A percentile compares a stretch with the other conserved stretches of the same genome.
These are phyloP conservation scores for Yamadazyma philogaea DNA, from an alignment of 805 yeast species.

Conservation along the genomic window DNA sequence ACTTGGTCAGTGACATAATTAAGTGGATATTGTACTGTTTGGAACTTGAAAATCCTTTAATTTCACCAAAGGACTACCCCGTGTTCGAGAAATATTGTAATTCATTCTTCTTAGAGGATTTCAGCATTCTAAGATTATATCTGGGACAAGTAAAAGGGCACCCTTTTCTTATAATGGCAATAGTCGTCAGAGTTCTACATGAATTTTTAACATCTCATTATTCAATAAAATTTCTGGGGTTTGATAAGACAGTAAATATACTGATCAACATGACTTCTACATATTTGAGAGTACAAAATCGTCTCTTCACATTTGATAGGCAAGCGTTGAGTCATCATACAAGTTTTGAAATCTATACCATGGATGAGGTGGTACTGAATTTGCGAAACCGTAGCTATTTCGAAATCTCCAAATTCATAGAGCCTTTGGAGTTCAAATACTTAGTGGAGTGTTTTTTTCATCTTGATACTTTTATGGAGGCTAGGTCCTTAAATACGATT, in stretches of 20 bases:
- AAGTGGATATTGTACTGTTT: constrained; percentile 4
- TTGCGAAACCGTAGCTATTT: constrained; percentile 10
- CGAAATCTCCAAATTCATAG: constrained; percentile 11
- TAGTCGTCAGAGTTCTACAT: constrained; percentile 17
- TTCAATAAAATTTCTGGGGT: constrained; percentile 5
- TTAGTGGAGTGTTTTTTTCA: constrained; percentile 12
- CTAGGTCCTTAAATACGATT: constrained; percentile 5
- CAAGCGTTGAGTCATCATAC: constrained; percentile 1
- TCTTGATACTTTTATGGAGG: constrained; percentile 10
- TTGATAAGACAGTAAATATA: neutral
- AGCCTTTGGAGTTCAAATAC: constrained; percentile 12
- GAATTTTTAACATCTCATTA: constrained; percentile 16
- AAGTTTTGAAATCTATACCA: constrained; percentile 4
- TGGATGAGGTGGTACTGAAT: constrained; percentile 11
- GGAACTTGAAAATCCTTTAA: constrained; percentile 8
- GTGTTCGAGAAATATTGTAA: constrained; percentile 8
- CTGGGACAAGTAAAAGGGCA: constrained; percentile 20
- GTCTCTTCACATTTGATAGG: constrained; percentile 11
- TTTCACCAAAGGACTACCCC: neutral
- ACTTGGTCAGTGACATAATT: constrained; percentile 7
- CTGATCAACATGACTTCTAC: constrained; percentile 7
- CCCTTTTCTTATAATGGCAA: constrained; percentile 16
- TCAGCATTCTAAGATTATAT: constrained; percentile 21
- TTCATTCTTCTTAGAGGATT: constrained; percentile 18
- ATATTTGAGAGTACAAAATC: constrained; percentile 8